Conservation (phyloP, 2,329 filamentous ascomycete genomes). For the Xylariaceae sp. region DNA sequence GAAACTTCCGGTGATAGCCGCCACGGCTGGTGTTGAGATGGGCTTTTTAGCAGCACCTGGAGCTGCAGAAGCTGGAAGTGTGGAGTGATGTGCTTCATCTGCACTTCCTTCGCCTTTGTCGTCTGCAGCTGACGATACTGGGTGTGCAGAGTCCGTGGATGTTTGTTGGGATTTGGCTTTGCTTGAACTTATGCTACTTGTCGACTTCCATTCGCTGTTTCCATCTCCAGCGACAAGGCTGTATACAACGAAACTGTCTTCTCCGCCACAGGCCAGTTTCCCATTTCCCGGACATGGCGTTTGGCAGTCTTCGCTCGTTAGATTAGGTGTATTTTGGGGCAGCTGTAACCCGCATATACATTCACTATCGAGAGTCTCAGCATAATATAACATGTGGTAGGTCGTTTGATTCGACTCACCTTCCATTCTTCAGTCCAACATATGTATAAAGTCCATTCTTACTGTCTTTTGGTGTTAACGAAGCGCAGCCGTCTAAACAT, state of each 20-base stretch:
- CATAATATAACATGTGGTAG: neutral
- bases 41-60: constrained; percentile 3
- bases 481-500: constrained; percentile 23
- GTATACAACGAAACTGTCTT: constrained; percentile 21
- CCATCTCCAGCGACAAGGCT: constrained; percentile 6
- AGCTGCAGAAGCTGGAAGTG: constrained; percentile 1
- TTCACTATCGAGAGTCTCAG: constrained; percentile 14
- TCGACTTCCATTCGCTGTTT: neutral
- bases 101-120: neutral
- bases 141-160: neutral
- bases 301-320: constrained; percentile 20
- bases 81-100: neutral
- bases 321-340: constrained; percentile 13
- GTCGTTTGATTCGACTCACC: constrained; percentile 14
- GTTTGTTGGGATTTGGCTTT: neutral
- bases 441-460: constrained; percentile 14
- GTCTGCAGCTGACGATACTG: neutral
- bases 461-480: constrained; percentile 4
- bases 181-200: neutral
- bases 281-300: constrained; percentile 21
- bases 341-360: constrained; percentile 23
- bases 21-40: constrained; percentile 16
- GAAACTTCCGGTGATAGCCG: constrained; percentile 24
- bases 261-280: constrained; percentile 23
- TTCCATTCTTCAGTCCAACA: constrained; percentile 24